These are phyloP conservation scores for Plasmodium coatneyi DNA, from an alignment of 169 alveolate species.

Conservation along the genomic window DNA sequence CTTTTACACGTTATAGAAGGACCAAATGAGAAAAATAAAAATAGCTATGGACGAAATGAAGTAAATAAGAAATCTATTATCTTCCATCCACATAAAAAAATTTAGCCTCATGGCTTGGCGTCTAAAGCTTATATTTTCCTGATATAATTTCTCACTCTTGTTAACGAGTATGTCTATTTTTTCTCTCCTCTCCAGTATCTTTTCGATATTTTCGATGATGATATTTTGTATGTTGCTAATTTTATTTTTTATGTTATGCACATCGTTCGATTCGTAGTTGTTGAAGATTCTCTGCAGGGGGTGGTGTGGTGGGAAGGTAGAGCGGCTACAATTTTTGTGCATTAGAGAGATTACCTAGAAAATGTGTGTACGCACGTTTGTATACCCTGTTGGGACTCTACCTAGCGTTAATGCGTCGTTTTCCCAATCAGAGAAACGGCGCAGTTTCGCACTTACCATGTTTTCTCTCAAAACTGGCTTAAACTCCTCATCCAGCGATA, in stretches of 20 bases:
- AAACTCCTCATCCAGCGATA: slow-evolving; percentile 72
- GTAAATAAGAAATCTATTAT: slow-evolving; percentile 42
- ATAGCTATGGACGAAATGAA: slow-evolving; percentile 49
- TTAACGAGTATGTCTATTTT: slow-evolving; percentile 69
- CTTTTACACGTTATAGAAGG: slow-evolving; percentile 39
- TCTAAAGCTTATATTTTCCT: slow-evolving; percentile 58
- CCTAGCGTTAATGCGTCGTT: not conserved
- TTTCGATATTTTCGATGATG: slow-evolving; percentile 69
- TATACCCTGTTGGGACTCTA: not conserved
- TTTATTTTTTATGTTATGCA: slow-evolving; percentile 57
- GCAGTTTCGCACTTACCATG: slow-evolving; percentile 32
- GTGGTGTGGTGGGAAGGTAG: not conserved
- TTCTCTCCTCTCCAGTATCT: slow-evolving; percentile 69
- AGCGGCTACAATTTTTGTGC: not conserved
- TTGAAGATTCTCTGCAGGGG: slow-evolving; percentile 37
- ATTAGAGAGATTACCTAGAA: not conserved
- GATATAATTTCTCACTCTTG: slow-evolving; percentile 65
- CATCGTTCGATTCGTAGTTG: slow-evolving; percentile 66
- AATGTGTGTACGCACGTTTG: not conserved
- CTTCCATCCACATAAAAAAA: slow-evolving; percentile 73
- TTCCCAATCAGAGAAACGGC: not conserved
- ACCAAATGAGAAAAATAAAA: slow-evolving; percentile 59
- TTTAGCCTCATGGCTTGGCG: slow-evolving; percentile 66
- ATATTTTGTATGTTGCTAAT: slow-evolving; percentile 70
- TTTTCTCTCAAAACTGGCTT: slow-evolving; percentile 68